Evolutionary conservation across 2,329 filamentous ascomycete species (phyloP), one percentile per base, ranked within the genome.

Genomic region (Pseudogymnoascus sp.): DNA sequence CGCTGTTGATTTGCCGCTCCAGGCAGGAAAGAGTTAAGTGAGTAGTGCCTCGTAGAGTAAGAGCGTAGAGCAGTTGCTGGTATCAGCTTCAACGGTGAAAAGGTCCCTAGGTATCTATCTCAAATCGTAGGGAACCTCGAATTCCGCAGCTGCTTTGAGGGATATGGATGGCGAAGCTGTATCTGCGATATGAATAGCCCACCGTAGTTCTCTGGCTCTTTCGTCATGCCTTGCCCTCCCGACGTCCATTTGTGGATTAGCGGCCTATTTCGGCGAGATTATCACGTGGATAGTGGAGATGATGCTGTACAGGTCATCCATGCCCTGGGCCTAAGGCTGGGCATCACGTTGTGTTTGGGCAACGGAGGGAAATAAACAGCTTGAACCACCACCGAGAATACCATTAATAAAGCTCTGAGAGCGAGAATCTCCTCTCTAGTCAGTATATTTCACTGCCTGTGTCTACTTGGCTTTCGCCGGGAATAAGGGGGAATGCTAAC

Each of bases 321-420:
- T 55, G 45, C 45, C 45, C 45, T 55, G 45, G 45, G 45, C 45
- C 45, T 55, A 55, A 55, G 49, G 28, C 49, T 55, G 49, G 49
- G 28, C 49, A 55, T 55, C 49, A 55, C 49, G 49, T 55, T 55
- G 42, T 19, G 19, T 19, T 55, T 55, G 49, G 49, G 49, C 49
- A 55, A 55, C 49, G 49, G 28, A 55, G n/a, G 49, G 45, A 33
- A 55, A 55, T 55, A 55, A 55, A 55, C 49, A 55, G 49, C 49
- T 55, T 55, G 16, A 55, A 33, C 5, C 25, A 55, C 25, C 49
- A 55, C 36, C 62, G 38, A 63, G 45, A 55, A 58, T 58, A 49
- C 60, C 62, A 61, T 35, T 38, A 58, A 38, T 38, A 23, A 22
- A 59, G 39, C 45, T 33, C 60, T 33, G 38, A 36, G 58, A 63